A percentile compares a stretch with the other conserved stretches of the same genome.
phyloP scores from a whole-genome alignment of 192 early-diverging fungal genomes.

The Linnemannia hyalina region DNA sequence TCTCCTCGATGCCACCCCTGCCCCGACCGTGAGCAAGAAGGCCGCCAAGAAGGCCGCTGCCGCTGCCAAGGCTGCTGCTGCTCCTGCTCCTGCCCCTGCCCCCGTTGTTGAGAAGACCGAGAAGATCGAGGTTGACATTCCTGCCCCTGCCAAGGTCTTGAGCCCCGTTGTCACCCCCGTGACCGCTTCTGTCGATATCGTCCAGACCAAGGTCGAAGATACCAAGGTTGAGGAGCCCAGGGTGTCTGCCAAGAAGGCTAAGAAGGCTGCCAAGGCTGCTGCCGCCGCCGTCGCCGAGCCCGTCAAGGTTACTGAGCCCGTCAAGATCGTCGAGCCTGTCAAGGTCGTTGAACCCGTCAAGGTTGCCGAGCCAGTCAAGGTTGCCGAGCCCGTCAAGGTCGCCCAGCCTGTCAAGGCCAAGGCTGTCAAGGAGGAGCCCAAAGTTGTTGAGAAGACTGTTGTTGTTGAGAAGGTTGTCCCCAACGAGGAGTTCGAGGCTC shows the following conservation, averaged over 20 bases:
- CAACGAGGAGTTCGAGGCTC: slow-evolving; percentile 43
- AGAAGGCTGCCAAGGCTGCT: slow-evolving; percentile 30
- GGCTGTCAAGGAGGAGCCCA: slow-evolving; percentile 22
- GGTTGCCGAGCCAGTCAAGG: slow-evolving; percentile 23
- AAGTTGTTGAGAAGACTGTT: slow-evolving; percentile 11
- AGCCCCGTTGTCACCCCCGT: slow-evolving; percentile 11
- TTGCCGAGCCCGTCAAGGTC: slow-evolving; percentile 3
- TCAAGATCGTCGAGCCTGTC: slow-evolving; percentile 8
- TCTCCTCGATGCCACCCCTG: slow-evolving; percentile 35
- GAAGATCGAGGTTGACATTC: slow-evolving; percentile 5
- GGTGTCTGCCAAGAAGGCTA: slow-evolving; percentile 25
- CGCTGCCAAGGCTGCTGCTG: slow-evolving; percentile 2
- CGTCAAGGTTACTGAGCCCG: slow-evolving; percentile 14
- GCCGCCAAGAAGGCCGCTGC: slow-evolving; percentile 35
- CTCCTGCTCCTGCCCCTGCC: slow-evolving; percentile 2
- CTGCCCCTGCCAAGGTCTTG: slow-evolving; percentile 6
- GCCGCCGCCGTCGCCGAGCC: slow-evolving; percentile 19
- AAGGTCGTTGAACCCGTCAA: slow-evolving; percentile 29
- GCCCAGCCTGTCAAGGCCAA: slow-evolving; percentile 11
- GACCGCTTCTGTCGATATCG: slow-evolving; percentile 7
- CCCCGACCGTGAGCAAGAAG: slow-evolving; percentile 33
- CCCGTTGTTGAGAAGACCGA: neutral
- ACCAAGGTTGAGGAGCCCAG: slow-evolving; percentile 31
- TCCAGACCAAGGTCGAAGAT: slow-evolving; percentile 18
- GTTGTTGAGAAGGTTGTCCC: slow-evolving; percentile 16